phyloP scores from a whole-genome alignment of 495 filamentous ascomycete genomes.

The Aspergillus affinis region DNA sequence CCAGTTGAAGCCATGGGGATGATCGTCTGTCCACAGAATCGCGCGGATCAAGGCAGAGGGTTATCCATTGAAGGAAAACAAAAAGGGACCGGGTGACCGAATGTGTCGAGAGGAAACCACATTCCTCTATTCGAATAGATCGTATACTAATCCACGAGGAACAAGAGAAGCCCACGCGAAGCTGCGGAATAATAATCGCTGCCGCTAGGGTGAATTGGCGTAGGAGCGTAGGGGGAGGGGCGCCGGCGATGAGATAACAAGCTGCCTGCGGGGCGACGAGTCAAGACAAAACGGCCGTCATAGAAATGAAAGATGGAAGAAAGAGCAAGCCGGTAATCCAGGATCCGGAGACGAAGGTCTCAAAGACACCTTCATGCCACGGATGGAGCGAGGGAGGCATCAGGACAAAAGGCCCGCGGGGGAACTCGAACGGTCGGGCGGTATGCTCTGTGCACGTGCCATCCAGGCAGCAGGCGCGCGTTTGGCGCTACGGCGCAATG shows the following conservation, averaged over 20 bases:
- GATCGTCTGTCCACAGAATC: slow-evolving; percentile 32
- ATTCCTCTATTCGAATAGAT: slow-evolving; percentile 38
- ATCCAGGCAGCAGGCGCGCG: slow-evolving; percentile 19
- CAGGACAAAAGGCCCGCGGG: slow-evolving; percentile 20
- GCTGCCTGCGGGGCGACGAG: background rate
- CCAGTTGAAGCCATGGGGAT: slow-evolving; percentile 42
- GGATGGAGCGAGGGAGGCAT: slow-evolving; percentile 12
- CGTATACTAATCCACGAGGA: slow-evolving; percentile 22
- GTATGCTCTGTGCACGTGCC: slow-evolving; percentile 14
- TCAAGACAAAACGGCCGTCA: slow-evolving; percentile 4
- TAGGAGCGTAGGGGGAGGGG: background rate
- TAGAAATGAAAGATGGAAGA: background rate
- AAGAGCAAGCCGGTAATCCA: slow-evolving; percentile 12
- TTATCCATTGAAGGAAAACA: slow-evolving; percentile 44
- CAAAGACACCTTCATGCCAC: slow-evolving; percentile 18
- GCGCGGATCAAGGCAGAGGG: slow-evolving; percentile 37
- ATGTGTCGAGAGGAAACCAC: slow-evolving; percentile 37
- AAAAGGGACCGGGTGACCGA: slow-evolving; percentile 31
- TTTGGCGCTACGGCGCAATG: slow-evolving; percentile 20
- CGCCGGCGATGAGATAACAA: background rate
- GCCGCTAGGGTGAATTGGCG: background rate
- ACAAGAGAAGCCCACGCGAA: slow-evolving; percentile 13
- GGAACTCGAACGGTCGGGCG: slow-evolving; percentile 11
- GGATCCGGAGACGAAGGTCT: slow-evolving; percentile 8
- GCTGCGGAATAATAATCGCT: background rate